Evolutionary conservation across 768 basidiomycete species (phyloP).

Genomic region (Hericium rajendrae): DNA sequence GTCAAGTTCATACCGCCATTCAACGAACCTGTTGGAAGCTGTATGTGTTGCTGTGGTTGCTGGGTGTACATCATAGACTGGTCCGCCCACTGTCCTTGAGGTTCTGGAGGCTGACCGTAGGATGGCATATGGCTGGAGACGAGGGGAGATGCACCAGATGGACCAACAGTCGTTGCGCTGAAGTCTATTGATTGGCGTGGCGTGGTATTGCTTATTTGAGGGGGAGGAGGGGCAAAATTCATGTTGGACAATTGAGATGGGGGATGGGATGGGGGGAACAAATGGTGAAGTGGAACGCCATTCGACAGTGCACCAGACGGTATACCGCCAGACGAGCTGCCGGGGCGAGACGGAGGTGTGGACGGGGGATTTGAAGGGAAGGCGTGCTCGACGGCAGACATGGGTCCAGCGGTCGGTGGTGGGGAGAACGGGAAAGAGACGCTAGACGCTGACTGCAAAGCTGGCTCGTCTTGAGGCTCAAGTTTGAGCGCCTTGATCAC

Average conservation of each 20-base stretch:
- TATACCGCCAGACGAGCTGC: conserved; percentile 22
- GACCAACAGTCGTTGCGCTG: conserved; percentile 11
- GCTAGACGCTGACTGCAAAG: conserved; percentile 15
- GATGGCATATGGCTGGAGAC: conserved; percentile 20
- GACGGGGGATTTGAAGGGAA: conserved; percentile 15
- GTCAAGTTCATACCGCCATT: conserved; percentile 13
- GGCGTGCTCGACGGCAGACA: not conserved
- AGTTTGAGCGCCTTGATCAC: conserved; percentile 39
- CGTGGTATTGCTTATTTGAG: conserved; percentile 13
- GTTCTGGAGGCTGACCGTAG: conserved; percentile 19
- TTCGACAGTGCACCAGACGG: conserved; percentile 17
- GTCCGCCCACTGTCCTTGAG: conserved; percentile 6
- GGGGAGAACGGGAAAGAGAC: conserved; percentile 15
- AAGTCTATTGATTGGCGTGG: conserved; percentile 15
- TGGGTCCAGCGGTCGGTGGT: conserved; percentile 12
- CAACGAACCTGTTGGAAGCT: conserved; percentile 19
- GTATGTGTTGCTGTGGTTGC: conserved; percentile 19
- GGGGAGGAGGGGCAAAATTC: conserved; percentile 14
- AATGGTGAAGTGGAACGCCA: conserved; percentile 2
- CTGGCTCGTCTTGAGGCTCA: conserved; percentile 35
- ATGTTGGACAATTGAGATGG: not conserved
- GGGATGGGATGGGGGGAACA: not conserved
- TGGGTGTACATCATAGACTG: not conserved
- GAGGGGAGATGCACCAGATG: conserved; percentile 15
- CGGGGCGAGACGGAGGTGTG: conserved; percentile 21